phyloP scores from a whole-genome alignment of 2,329 filamentous ascomycete species.

The Sarocladiaceae sp. region DNA sequence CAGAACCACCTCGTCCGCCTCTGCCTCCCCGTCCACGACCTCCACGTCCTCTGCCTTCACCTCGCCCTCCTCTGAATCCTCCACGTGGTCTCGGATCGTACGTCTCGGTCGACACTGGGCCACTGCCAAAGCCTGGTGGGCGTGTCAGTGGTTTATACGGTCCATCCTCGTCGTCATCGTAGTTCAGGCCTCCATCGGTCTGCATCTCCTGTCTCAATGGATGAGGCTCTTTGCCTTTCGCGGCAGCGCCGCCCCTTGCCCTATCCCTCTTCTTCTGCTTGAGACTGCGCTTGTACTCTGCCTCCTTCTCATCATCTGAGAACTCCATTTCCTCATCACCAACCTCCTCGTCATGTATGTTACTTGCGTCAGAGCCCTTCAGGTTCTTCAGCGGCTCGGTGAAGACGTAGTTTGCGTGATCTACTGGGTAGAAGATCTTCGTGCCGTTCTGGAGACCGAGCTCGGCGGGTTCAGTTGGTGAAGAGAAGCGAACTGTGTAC shows the following conservation, averaged over 20 bases:
- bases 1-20: conserved; percentile 33
- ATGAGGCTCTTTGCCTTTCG: conserved; percentile 30
- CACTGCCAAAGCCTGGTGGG: conserved; percentile 58
- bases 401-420: conserved; percentile 79
- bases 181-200: conserved; percentile 49
- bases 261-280: conserved; percentile 62
- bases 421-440: conserved; percentile 73
- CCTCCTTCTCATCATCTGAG: conserved; percentile 93
- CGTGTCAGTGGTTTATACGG: conserved; percentile 69
- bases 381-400: conserved; percentile 73
- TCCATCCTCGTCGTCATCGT: conserved; percentile 65
- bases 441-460: conserved; percentile 65
- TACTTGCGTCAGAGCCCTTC: conserved; percentile 92
- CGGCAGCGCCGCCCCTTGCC: conserved; percentile 37
- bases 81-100: conserved; percentile 34
- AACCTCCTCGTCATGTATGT: conserved; percentile 90
- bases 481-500: conserved; percentile 77
- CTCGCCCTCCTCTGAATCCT: conserved; percentile 37
- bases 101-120: conserved; percentile 36
- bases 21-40: conserved; percentile 35
- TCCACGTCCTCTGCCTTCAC: conserved; percentile 32
- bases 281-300: conserved; percentile 66
- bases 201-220: conserved; percentile 34
- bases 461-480: conserved; percentile 61
- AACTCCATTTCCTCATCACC: conserved; percentile 86